Base-by-base conservation (phyloP, 176 grass and related monocot species). In the Zoysia pacifica region DNA sequence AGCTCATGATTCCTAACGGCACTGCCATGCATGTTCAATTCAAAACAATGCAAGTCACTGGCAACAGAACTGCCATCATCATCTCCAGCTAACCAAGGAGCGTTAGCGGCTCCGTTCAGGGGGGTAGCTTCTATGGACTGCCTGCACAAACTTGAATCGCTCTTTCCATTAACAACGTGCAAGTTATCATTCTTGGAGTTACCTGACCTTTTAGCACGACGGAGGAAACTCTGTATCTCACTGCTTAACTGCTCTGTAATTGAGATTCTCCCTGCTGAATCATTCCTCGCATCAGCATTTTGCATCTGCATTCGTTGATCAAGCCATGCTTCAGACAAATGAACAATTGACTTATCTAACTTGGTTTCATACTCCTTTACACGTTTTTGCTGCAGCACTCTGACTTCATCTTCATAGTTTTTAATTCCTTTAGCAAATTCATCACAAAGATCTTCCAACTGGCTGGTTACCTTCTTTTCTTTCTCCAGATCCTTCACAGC, bases 251-350 rank as follows among this genome's bases (percentile, higher is more conserved):
- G 89, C 43, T 93, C 90, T 11, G 85, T 74, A 41, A 99, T 87
- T 78, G 93, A 80, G 67, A 50, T 74, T 86, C 81, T 91, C 35
- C 87, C 65, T 42, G 76, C 55, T 45, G 85, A 78, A 79, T 93
- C 77, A 73, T 70, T 84, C 20, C 76, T 89, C 40, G 68, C 48
- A 75, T 89, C 81, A 65, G 88, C 84, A 69, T 82, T 93, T 81
- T 91, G 87, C 88, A 99, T 93, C 67, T 99, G 96, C 82, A 93
- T 89, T 67, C 93, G 81, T 77, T 95, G 93, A 82, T 99, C 96
- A 12, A 99, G 81, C 96, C 96, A 99, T 67, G 96, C 93, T 89
- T 99, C 96, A 73, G 85, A 87, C 72, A 94, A 88, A 84, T 99
- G 96, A 85, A 99, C 89, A 72, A 95, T 69, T 67, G 90, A 75